phyloP scores from a whole-genome alignment of 768 basidiomycete species.

The Leccinum fibrillosum region DNA sequence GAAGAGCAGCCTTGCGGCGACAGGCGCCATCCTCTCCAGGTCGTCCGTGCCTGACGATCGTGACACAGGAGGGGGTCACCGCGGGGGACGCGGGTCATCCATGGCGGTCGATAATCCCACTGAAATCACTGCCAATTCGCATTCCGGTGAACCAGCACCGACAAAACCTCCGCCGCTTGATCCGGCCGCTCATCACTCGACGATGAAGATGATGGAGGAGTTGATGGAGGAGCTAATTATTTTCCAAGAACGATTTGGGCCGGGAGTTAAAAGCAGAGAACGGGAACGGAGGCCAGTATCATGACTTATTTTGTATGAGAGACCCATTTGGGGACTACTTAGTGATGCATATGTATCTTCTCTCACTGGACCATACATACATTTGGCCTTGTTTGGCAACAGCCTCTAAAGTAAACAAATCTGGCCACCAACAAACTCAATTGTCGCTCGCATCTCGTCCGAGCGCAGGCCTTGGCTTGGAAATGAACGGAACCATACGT shows the following conservation, averaged over 20 bases:
- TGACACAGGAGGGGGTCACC: slow-evolving; percentile 9
- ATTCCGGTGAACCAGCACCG: slow-evolving; percentile 7
- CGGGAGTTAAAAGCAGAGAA: slow-evolving; percentile 48
- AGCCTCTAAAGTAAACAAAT: slow-evolving; percentile 25
- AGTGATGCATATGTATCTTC: slow-evolving; percentile 12
- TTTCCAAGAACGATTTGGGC: slow-evolving; percentile 88
- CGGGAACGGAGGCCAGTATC: slow-evolving; percentile 46
- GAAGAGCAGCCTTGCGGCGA: slow-evolving; percentile 13
- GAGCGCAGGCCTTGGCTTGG: neutral
- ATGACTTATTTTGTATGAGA: slow-evolving; percentile 19
- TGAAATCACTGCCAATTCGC: slow-evolving; percentile 15
- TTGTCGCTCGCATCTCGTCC: too few species aligned
- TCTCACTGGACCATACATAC: neutral
- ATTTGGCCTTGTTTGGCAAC: slow-evolving; percentile 29
- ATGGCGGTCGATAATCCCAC: slow-evolving; percentile 33
- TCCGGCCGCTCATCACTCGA: slow-evolving; percentile 30
- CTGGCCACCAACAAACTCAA: neutral
- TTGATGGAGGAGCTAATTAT: slow-evolving; percentile 85
- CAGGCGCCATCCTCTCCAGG: slow-evolving; percentile 5
- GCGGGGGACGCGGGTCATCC: slow-evolving; percentile 21
- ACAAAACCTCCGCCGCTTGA: slow-evolving; percentile 8
- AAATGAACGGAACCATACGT: slow-evolving; percentile 10
- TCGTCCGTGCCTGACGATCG: slow-evolving; percentile 14
- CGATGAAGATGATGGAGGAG: slow-evolving; percentile 87
- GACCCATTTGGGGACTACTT: neutral